Conservation (phyloP, 768 basidiomycete genomes). For the Lentinula lateritia region DNA sequence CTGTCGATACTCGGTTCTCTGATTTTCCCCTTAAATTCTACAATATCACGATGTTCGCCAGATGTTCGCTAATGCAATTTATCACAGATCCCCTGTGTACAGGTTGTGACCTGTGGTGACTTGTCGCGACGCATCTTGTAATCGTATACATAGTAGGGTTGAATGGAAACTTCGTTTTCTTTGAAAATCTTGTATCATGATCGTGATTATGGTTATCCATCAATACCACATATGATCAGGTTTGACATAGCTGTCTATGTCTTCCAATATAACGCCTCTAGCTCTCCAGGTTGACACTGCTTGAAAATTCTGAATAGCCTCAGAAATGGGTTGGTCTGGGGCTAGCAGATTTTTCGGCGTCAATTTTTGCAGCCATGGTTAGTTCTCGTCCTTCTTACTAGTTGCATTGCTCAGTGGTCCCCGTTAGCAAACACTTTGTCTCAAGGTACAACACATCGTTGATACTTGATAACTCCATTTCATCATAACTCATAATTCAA, state of each 20-base stretch:
- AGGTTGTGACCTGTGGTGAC: background rate
- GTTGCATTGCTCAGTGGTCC: background rate
- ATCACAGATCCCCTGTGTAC: background rate
- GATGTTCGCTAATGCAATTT: background rate
- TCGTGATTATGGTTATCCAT: background rate
- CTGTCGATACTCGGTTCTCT: slow-evolving; percentile 2
- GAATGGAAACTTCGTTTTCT: background rate
- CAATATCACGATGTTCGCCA: background rate
- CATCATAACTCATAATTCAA: too few species aligned
- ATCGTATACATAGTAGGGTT: background rate
- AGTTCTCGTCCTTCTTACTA: background rate
- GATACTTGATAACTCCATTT: background rate
- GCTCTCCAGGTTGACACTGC: background rate
- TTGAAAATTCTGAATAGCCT: too few species aligned
- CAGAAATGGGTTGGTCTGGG: too few species aligned
- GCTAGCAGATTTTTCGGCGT: background rate
- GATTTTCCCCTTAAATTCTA: background rate
- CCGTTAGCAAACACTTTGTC: background rate
- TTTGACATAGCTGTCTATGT: background rate
- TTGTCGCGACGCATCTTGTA: background rate
- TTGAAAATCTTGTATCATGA: background rate
- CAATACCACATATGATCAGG: background rate
- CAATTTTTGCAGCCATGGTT: background rate
- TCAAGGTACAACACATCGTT: background rate
- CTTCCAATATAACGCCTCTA: background rate